Evolutionary conservation across 1,139 yeast species (phyloP).

Genomic region (Hyphopichia fennica): DNA sequence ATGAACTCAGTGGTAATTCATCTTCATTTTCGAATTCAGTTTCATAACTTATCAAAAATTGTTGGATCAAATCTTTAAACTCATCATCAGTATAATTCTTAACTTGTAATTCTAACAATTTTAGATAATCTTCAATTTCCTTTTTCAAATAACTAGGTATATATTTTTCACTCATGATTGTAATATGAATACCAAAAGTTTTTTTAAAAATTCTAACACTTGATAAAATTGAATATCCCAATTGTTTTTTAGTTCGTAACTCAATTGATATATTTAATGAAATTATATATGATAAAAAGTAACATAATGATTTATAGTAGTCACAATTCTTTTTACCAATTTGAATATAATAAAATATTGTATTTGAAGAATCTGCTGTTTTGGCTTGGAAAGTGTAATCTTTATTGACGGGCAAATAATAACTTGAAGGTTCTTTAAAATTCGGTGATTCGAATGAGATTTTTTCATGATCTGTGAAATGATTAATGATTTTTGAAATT

Average conservation of each 20-base stretch:
- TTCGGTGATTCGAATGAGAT: not conserved
- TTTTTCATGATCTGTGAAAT: constrained; percentile 14
- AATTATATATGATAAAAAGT: constrained; percentile 45
- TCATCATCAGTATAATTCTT: constrained; percentile 23
- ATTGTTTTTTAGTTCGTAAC: constrained; percentile 50
- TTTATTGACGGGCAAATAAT: constrained; percentile 33
- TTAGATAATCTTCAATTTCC: constrained; percentile 48
- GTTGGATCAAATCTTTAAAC: constrained; percentile 30
- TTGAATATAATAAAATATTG: constrained; percentile 54
- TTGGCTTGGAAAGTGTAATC: constrained; percentile 28
- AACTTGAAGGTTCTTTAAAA: constrained; percentile 29
- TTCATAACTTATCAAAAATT: constrained; percentile 30
- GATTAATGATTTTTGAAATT: constrained; percentile 14
- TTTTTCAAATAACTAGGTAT: constrained; percentile 34
- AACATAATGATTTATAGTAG: constrained; percentile 35
- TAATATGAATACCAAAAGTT: constrained; percentile 56
- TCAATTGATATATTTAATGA: constrained; percentile 40
- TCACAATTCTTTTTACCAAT: constrained; percentile 46
- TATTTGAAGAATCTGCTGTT: constrained; percentile 48
- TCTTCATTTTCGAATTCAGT: constrained; percentile 7
- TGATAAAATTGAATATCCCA: constrained; percentile 46
- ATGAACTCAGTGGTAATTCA: constrained; percentile 18
- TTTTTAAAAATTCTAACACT: constrained; percentile 53
- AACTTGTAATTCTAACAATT: constrained; percentile 31
- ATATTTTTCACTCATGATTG: constrained; percentile 48